Base-by-base conservation (phyloP, 768 basidiomycete genomes). In the Mycena galericulata region DNA sequence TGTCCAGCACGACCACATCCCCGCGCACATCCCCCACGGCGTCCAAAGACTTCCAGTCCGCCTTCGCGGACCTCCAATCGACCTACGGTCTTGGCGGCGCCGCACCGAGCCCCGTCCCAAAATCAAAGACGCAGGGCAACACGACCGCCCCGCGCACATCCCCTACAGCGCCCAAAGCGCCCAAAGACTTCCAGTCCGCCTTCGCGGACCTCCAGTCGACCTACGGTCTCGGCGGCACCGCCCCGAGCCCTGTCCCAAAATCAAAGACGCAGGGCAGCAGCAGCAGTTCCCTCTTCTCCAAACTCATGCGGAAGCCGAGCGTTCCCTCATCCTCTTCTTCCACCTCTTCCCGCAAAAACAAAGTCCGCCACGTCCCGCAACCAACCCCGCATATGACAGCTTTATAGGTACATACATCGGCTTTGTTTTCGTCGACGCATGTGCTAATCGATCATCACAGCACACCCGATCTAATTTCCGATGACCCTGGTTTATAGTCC, bases 11-110 rank as follows among this genome's bases (percentile, higher is more conserved):
- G 34, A 36, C 59, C 30, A 14, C 55, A 7, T 29, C 34, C 22
- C 7, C 57, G 15, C 12, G 22, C 26, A 11, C 49, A 14, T 8
- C 26, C 10, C 17, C 49, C 18, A 17, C 40, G 14, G 14, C 54
- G 15, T 15, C 63, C 4, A 67, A 67, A 29, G 57, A 60, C 50
- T 67, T 53, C 32, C 7, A 54, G 50, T 49, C 56, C 40, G 65
- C 65, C 18, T 60, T 67, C 49, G 55, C 63, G 34, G 6, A 20
- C 63, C 55, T 65, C 30, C 63, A 65, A n/a, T 65, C 63, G 32
- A 56, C 56, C 22, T 58, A 67, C 65, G 65, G 65, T 5, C 60
- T 59, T 24, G 32, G 29, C 38, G 65, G 49, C 40, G 15, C 57
- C 40, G 58, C 40, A 3, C 50, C 50, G 20, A 18, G 6, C 50